These are phyloP conservation scores for Maudiozyma bulderi DNA, from an alignment of 805 yeast species.

Conservation along the genomic window DNA sequence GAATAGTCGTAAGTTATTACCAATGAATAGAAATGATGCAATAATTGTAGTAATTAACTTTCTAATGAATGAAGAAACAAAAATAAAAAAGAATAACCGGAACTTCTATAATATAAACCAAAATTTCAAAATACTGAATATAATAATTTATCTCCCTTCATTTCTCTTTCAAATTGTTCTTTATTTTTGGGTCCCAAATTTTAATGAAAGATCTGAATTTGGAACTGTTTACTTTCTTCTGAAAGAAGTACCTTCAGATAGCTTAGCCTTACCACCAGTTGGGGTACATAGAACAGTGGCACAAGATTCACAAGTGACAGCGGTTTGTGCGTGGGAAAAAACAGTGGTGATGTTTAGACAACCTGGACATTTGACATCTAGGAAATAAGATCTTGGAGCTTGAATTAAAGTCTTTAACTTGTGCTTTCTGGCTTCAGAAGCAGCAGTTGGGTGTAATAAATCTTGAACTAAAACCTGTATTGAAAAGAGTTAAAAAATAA, in stretches of 20 bases:
- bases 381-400: slow-evolving; percentile 96
- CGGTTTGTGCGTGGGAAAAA: slow-evolving; percentile 99
- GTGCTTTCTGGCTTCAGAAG: slow-evolving; percentile 93
- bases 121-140: no score
- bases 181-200: no score
- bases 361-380: slow-evolving; percentile 99
- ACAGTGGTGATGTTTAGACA: slow-evolving; percentile 98
- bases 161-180: no score
- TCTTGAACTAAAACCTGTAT: slow-evolving; percentile 93
- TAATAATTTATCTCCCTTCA: no score
- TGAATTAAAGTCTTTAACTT: slow-evolving; percentile 96
- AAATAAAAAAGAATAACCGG: no score
- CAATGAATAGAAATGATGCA: no score
- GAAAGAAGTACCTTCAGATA: slow-evolving; percentile 99
- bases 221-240: slow-evolving; percentile 75
- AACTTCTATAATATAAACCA: no score
- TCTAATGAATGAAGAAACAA: no score
- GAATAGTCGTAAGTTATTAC: no score
- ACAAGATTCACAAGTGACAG: slow-evolving; percentile 98
- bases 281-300: slow-evolving; percentile 97
- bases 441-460: slow-evolving; percentile 95
- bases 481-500: neutral
- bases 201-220: no score
- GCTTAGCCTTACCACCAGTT: slow-evolving; percentile 99
- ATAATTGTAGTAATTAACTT: no score